Evolutionary conservation across 2,329 filamentous ascomycete species (phyloP).

Genomic region (Neophaeococcomyces aloes): DNA sequence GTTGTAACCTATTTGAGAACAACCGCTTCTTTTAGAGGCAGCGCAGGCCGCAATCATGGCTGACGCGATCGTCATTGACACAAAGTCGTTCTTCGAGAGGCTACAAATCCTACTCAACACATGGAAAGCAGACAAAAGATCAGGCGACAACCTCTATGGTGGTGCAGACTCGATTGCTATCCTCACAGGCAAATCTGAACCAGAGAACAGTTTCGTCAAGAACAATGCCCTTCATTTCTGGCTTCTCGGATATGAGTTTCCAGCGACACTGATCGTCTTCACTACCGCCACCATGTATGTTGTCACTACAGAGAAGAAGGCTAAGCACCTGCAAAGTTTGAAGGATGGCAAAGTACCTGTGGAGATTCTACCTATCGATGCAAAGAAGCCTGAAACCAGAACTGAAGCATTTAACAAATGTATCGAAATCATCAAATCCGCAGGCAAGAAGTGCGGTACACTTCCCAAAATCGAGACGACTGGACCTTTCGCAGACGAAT

Average conservation of each 20-base stretch:
- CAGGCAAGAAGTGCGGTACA: constrained; percentile 84
- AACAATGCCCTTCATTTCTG: constrained; percentile 97
- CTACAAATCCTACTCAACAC: constrained; percentile 74
- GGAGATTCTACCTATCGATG: constrained; percentile 71
- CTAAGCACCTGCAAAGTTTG: constrained; percentile 82
- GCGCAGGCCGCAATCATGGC: constrained; percentile 39
- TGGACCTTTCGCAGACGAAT: constrained; percentile 90
- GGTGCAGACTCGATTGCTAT: constrained; percentile 80
- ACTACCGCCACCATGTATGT: constrained; percentile 82
- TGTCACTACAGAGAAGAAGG: constrained; percentile 95
- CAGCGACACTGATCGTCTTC: constrained; percentile 86
- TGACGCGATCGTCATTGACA: constrained; percentile 90
- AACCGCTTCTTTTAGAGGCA: constrained; percentile 3
- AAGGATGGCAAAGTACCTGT: constrained; percentile 88
- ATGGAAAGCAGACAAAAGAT: constrained; percentile 94
- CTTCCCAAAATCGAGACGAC: constrained; percentile 72
- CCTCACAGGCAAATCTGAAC: constrained; percentile 85
- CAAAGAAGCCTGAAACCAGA: constrained; percentile 86
- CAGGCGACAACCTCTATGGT: constrained; percentile 63
- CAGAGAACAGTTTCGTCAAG: constrained; percentile 77
- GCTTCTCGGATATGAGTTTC: constrained; percentile 97
- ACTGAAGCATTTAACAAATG: constrained; percentile 80
- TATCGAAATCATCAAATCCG: constrained; percentile 72
- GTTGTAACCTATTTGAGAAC: not conserved
- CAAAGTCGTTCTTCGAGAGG: constrained; percentile 85